phyloP scores from a whole-genome alignment of 2,329 filamentous ascomycete genomes.

The Fusarium incarnatum region DNA sequence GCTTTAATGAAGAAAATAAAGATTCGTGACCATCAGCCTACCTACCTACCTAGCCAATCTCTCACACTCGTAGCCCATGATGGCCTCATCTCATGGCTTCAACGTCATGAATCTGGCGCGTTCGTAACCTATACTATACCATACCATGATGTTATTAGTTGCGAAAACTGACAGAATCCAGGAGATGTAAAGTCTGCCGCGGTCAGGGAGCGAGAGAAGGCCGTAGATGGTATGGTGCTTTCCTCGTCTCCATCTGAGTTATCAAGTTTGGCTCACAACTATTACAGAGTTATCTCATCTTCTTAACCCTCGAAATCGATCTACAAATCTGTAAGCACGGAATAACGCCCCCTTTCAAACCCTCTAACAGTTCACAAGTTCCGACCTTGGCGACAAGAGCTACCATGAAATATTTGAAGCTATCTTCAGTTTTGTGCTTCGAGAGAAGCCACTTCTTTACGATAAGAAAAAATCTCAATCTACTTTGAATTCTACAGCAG shows the following conservation, averaged over 20 bases:
- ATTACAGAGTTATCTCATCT: conserved; percentile 53
- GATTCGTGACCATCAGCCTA: background rate
- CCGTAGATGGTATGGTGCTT: conserved; percentile 54
- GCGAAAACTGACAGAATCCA: conserved; percentile 38
- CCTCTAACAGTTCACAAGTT: conserved; percentile 44
- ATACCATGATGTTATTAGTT: background rate
- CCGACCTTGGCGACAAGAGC: conserved; percentile 75
- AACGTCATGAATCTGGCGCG: conserved; percentile 53
- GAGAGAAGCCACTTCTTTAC: conserved; percentile 75
- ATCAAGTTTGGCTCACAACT: conserved; percentile 13
- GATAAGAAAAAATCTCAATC: conserved; percentile 62
- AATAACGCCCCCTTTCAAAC: background rate
- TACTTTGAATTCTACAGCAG: conserved; percentile 61
- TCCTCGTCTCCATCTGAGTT: background rate
- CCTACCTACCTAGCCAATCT: background rate
- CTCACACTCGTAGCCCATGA: conserved; percentile 32
- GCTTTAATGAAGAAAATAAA: conserved; percentile 11
- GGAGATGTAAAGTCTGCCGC: conserved; percentile 52
- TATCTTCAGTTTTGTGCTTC: conserved; percentile 75
- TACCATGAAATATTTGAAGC: conserved; percentile 85
- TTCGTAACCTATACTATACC: conserved; percentile 37
- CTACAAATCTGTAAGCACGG: conserved; percentile 52
- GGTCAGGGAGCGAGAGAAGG: conserved; percentile 55
- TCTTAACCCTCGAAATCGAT: conserved; percentile 53
- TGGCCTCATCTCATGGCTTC: conserved; percentile 50